Base-by-base conservation (phyloP, 305 asterid genomes). In the Plantago coronopus region DNA sequence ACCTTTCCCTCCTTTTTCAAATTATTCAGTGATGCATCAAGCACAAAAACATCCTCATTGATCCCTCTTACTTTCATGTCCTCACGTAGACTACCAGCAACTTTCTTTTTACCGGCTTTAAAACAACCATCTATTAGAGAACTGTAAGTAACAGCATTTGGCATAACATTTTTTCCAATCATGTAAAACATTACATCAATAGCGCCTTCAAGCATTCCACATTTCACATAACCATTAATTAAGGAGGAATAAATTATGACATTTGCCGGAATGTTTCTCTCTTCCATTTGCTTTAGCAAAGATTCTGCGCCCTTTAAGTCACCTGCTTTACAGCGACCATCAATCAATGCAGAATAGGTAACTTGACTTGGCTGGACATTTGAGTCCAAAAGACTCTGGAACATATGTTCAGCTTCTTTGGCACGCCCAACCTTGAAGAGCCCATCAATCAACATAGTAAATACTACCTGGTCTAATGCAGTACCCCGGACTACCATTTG, bases 401-500 rank as follows among this genome's bases (percentile, higher is more conserved):
- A 84, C 80, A 79, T 69, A 51, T 74, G 69, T 64, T 79, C 80
- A 37, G 95, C 95, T 68, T 86, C 98, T 75, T 68, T 69, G n/a
- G 64, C 66, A 70, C 68, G 72, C 57, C 96, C 95, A 56, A 67
- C 72, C 84, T 81, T 86, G 57, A 81, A 80, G 16, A 84, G 89
- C 51, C 96, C 96, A 69, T 88, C 79, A 44, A 91, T 83, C 72
- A 88, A 74, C 66, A 76, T 68, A 45, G 96, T 84, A 25, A 84
- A 77, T 25, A 76, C 69, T 48, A 88, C 96, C 65, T 77, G 83
- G 74, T 91, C 95, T 55, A 81, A 88, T 40, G 69, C 31, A 69
- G 86, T 74, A 49, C 96, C 96, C 43, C 83, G 83, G 67, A 84
- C 88, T 68, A 91, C 86, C 94, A 88, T 82, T 76, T 84, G 96